phyloP scores from a whole-genome alignment of 1,284 basidiomycete species.

The Fistulina hepatica region DNA sequence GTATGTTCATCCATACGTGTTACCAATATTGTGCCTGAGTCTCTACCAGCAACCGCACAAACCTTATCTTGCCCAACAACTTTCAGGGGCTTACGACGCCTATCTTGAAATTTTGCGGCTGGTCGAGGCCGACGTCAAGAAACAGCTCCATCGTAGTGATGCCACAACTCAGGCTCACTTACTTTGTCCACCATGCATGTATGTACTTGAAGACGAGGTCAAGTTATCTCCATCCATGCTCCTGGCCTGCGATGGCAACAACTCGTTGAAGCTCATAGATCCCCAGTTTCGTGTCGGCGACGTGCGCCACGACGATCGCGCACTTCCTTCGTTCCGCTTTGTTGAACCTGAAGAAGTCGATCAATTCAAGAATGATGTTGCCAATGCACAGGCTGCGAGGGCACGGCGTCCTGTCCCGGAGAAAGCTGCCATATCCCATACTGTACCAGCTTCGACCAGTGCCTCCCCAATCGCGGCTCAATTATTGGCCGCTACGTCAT shows the following conservation, averaged over 20 bases:
- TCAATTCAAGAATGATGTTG: conserved; percentile 23
- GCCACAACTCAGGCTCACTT: conserved; percentile 10
- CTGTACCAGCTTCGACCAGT: too few relatives aligned
- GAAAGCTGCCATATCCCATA: too few relatives aligned
- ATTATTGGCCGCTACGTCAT: too few relatives aligned
- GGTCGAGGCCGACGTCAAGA: not conserved
- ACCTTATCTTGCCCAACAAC: conserved; percentile 1
- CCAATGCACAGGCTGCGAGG: too few relatives aligned
- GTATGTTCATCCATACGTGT: too few relatives aligned
- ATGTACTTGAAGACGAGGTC: conserved; percentile 19
- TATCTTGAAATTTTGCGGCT: conserved; percentile 6
- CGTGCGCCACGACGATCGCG: conserved; percentile 14
- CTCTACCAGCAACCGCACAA: too few relatives aligned
- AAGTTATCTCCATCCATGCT: conserved; percentile 15
- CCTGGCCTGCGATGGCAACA: conserved; percentile 25
- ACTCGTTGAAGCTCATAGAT: conserved; percentile 23
- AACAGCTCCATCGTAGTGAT: conserved; percentile 2
- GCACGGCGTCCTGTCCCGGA: too few relatives aligned
- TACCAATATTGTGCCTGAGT: too few relatives aligned
- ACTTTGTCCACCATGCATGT: conserved; percentile 13
- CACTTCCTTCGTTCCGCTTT: conserved; percentile 8
- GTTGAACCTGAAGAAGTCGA: conserved; percentile 19
- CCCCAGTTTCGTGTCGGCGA: conserved; percentile 10
- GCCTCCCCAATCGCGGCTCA: too few relatives aligned
- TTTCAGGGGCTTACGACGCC: conserved; percentile 9